Evolutionary conservation across 2,329 filamentous ascomycete species (phyloP).

Genomic region (Aspergillus fumigatiaffinis): DNA sequence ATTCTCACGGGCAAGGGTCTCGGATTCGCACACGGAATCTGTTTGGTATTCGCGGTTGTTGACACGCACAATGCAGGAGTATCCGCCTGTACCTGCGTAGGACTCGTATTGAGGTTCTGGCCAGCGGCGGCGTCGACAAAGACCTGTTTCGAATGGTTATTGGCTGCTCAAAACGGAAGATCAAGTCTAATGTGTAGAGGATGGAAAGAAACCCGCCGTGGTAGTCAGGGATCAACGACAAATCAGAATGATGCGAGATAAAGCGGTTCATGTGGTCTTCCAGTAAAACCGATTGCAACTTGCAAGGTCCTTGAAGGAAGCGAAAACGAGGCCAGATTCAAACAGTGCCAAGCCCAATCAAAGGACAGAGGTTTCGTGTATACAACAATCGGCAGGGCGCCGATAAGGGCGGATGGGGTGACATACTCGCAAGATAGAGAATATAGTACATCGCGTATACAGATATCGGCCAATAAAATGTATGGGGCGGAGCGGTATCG

Average conservation of each 20-base stretch:
- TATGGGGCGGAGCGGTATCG: conserved; percentile 17
- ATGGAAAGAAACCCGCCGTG: background rate
- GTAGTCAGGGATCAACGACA: background rate
- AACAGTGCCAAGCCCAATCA: background rate
- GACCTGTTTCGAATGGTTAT: conserved; percentile 57
- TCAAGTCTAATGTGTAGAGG: background rate
- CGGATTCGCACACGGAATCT: conserved; percentile 76
- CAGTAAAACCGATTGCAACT: background rate
- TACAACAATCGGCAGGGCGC: conserved; percentile 1
- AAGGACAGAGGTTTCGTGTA: background rate
- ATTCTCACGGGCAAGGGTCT: conserved; percentile 81
- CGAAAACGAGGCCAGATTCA: background rate
- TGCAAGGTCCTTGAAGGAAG: background rate
- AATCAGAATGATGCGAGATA: background rate
- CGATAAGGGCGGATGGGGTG: conserved; percentile 18
- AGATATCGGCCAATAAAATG: conserved; percentile 16
- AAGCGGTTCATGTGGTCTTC: background rate
- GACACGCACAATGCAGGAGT: conserved; percentile 85
- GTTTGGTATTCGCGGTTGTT: conserved; percentile 97
- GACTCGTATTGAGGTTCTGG: conserved; percentile 84
- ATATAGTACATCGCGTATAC: conserved; percentile 44
- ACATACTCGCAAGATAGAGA: conserved; percentile 72
- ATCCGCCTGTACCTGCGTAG: conserved; percentile 69
- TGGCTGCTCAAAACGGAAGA: conserved; percentile 21
- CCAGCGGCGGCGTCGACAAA: conserved; percentile 94